These are phyloP conservation scores for Penicillium egyptiacum DNA, from an alignment of 495 filamentous ascomycete genomes.

Conservation along the genomic window DNA sequence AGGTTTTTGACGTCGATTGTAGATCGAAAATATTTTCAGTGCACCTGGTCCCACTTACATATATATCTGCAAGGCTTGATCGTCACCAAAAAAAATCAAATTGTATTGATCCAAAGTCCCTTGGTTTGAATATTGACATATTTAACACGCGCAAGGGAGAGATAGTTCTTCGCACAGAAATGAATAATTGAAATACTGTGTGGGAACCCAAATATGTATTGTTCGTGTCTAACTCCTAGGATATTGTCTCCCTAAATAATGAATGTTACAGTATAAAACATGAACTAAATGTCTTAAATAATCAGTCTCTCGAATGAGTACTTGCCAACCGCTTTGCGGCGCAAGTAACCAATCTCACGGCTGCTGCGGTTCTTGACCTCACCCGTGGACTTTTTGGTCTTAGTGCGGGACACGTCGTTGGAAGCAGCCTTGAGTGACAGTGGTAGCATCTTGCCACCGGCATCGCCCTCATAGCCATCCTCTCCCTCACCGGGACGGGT, in stretches of 20 bases:
- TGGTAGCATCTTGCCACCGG: slow-evolving; percentile 51
- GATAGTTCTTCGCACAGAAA: background rate
- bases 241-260: slow-evolving; percentile 23
- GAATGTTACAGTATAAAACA: slow-evolving; percentile 26
- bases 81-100: background rate
- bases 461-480: slow-evolving; percentile 38
- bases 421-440: slow-evolving; percentile 69
- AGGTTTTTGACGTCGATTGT: background rate
- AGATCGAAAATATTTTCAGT: background rate
- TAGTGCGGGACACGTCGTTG: slow-evolving; percentile 55
- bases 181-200: background rate
- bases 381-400: slow-evolving; percentile 45
- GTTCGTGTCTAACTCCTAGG: slow-evolving; percentile 26
- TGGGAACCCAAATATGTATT: slow-evolving; percentile 8
- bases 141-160: slow-evolving; percentile 2
- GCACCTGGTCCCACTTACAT: background rate
- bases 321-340: slow-evolving; percentile 68
- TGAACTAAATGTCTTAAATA: slow-evolving; percentile 42
- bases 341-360: slow-evolving; percentile 70
- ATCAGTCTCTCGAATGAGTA: slow-evolving; percentile 76
- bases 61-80: slow-evolving; percentile 11
- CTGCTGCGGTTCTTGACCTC: slow-evolving; percentile 61
- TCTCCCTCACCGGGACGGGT: slow-evolving; percentile 33
- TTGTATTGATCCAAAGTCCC: background rate
- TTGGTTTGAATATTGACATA: background rate